These are phyloP conservation scores for Xylariales sp. DNA, from an alignment of 2,329 filamentous ascomycete species.

Conservation along the genomic window DNA sequence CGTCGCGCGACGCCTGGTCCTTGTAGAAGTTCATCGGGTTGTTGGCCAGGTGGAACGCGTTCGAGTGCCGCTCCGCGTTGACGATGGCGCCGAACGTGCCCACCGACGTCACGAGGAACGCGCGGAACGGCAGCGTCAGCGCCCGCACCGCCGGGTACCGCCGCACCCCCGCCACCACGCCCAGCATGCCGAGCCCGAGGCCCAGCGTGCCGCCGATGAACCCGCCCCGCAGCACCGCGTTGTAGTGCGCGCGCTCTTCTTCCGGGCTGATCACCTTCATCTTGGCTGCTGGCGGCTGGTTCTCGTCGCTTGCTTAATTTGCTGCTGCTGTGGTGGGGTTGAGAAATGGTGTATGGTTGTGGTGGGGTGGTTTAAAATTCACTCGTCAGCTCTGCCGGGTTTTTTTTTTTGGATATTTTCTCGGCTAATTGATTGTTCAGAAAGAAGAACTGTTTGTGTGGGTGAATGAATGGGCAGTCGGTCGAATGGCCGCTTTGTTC, in stretches of 20 bases:
- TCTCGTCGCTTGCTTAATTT: not conserved
- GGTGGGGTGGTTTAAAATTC: not conserved
- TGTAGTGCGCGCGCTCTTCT: conserved; percentile 89
- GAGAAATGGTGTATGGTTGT: not conserved
- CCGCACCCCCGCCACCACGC: conserved; percentile 73
- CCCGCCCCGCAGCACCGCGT: conserved; percentile 82
- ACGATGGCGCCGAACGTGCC: conserved; percentile 91
- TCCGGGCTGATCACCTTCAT: conserved; percentile 98
- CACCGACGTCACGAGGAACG: conserved; percentile 86
- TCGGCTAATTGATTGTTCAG: not conserved
- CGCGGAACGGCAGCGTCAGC: conserved; percentile 88
- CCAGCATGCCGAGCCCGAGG: conserved; percentile 72
- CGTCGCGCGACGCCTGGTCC: conserved; percentile 69
- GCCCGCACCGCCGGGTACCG: conserved; percentile 82
- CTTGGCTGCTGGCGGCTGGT: conserved; percentile 47
- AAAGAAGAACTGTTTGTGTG: conserved; percentile 11
- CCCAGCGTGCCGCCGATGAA: conserved; percentile 77
- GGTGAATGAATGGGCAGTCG: too few species aligned
- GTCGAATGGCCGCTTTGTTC: not conserved
- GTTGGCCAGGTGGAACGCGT: conserved; percentile 73
- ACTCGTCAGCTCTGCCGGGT: not conserved
- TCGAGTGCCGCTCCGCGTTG: conserved; percentile 77
- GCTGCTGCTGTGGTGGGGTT: not conserved
- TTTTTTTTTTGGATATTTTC: not conserved
- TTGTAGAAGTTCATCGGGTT: conserved; percentile 76